A percentile compares a stretch with the other conserved stretches of the same genome.
These are phyloP conservation scores for Tetracentron sinense DNA, from an alignment of 164 flowering plant species.

Conservation along the genomic window DNA sequence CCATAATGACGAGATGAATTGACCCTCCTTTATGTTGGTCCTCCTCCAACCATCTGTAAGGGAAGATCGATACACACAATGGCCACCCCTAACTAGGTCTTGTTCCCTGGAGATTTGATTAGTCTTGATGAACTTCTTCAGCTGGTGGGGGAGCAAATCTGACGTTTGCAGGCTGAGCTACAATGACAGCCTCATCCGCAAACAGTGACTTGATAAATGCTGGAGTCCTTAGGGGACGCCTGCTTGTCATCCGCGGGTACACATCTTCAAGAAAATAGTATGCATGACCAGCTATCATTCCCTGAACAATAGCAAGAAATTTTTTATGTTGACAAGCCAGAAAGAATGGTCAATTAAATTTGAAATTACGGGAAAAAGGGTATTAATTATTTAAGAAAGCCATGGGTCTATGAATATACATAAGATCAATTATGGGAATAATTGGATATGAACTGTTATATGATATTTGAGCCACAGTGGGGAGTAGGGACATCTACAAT, in stretches of 20 bases:
- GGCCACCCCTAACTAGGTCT: neutral
- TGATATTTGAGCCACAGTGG: too few species aligned
- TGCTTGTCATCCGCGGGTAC: slow-evolving; percentile 86
- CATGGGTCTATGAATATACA: too few species aligned
- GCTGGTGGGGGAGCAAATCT: slow-evolving; percentile 80
- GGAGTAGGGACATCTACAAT: too few species aligned
- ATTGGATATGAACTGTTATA: too few species aligned
- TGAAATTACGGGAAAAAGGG: too few species aligned
- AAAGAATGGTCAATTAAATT: neutral
- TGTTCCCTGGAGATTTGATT: neutral
- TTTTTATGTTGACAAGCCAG: neutral
- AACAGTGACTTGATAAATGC: slow-evolving; percentile 70
- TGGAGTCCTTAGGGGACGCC: slow-evolving; percentile 90
- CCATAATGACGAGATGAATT: too few species aligned
- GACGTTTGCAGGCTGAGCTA: slow-evolving; percentile 68
- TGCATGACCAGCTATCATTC: slow-evolving; percentile 98
- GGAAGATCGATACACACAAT: neutral
- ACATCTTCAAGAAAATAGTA: slow-evolving; percentile 95
- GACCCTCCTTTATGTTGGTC: neutral
- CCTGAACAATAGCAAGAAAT: slow-evolving; percentile 41
- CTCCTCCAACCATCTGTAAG: neutral
- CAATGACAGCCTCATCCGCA: slow-evolving; percentile 81
- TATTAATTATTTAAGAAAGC: too few species aligned
- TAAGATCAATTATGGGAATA: too few species aligned
- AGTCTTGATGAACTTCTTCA: slow-evolving; percentile 53